Conservation (phyloP, 2,329 filamentous ascomycete species). For the Domatiomyces globalis region DNA sequence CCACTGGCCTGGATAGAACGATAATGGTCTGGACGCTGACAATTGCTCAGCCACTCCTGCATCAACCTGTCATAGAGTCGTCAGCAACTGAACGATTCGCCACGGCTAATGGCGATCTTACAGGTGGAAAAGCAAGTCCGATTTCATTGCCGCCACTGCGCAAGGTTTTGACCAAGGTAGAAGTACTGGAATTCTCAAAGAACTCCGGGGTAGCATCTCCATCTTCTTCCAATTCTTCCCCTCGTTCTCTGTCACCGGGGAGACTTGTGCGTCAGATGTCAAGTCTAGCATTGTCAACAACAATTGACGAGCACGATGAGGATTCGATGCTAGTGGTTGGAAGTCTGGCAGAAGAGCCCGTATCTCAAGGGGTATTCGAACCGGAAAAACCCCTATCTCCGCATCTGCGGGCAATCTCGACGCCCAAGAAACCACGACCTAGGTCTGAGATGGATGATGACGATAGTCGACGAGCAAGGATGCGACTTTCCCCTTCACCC, state of each 20-base stretch:
- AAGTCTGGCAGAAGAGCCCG: slow-evolving; percentile 18
- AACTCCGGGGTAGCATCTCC: slow-evolving; percentile 32
- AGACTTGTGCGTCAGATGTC: slow-evolving; percentile 43
- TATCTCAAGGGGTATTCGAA: slow-evolving; percentile 18
- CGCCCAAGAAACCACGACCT: slow-evolving; percentile 18
- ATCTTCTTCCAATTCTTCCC: slow-evolving; percentile 28
- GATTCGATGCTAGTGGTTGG: slow-evolving; percentile 18
- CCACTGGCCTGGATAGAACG: slow-evolving; percentile 64
- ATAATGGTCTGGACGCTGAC: slow-evolving; percentile 60
- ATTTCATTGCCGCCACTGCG: slow-evolving; percentile 59
- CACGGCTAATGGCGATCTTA: slow-evolving; percentile 19
- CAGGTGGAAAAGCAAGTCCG: slow-evolving; percentile 34
- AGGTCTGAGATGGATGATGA: slow-evolving; percentile 6
- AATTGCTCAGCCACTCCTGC: slow-evolving; percentile 22
- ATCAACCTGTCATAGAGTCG: slow-evolving; percentile 24
- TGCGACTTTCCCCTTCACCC: slow-evolving; percentile 13
- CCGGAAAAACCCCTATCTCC: slow-evolving; percentile 26
- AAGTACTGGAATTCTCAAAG: slow-evolving; percentile 63
- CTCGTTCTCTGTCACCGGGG: slow-evolving; percentile 33
- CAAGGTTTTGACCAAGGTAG: slow-evolving; percentile 72
- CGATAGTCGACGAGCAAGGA: slow-evolving; percentile 1
- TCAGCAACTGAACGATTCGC: neutral
- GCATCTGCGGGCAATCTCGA: slow-evolving; percentile 24
- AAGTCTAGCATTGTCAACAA: slow-evolving; percentile 32
- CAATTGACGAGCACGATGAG: slow-evolving; percentile 21